Percentiles rank a stretch among this genome's conserved stretches.
Evolutionary conservation across 768 basidiomycete genomes (phyloP).

Genomic region (Russula foetens): DNA sequence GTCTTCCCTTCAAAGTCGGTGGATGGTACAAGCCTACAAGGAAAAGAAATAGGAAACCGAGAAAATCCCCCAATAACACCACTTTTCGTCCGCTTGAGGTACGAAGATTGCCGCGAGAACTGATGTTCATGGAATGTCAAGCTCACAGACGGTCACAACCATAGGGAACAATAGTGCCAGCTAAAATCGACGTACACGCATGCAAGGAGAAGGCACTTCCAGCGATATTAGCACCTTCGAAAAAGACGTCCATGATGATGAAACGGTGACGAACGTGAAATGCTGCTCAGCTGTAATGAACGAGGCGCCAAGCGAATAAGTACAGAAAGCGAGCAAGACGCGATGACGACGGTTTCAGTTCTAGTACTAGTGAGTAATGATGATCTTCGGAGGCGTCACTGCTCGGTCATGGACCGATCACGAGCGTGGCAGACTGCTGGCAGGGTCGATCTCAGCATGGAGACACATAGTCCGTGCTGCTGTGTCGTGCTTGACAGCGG

Average conservation of each 20-base stretch:
- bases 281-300: too few species aligned
- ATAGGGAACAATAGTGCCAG: background rate
- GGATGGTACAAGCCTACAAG: constrained; percentile 60
- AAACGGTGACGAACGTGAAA: too few species aligned
- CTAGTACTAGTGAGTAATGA: too few species aligned
- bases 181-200: background rate
- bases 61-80: constrained; percentile 58
- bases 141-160: background rate
- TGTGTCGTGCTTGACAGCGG: too few species aligned
- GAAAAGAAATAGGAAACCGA: constrained; percentile 56
- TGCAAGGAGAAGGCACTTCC: constrained; percentile 35
- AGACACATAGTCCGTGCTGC: too few species aligned
- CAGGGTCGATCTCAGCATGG: too few species aligned
- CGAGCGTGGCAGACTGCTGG: too few species aligned
- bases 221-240: constrained; percentile 42
- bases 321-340: background rate
- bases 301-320: too few species aligned
- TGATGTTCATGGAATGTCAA: constrained; percentile 17
- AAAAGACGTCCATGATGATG: constrained; percentile 37
- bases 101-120: constrained; percentile 55
- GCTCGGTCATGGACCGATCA: too few species aligned
- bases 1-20: constrained; percentile 33
- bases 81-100: constrained; percentile 56
- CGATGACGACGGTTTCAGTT: too few species aligned
- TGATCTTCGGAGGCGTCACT: too few species aligned